Evolutionary conservation across 371 early-diverging fungal genomes (phyloP), one percentile per base, ranked within the genome.

Genomic region (Coelomomyces lativittatus): DNA sequence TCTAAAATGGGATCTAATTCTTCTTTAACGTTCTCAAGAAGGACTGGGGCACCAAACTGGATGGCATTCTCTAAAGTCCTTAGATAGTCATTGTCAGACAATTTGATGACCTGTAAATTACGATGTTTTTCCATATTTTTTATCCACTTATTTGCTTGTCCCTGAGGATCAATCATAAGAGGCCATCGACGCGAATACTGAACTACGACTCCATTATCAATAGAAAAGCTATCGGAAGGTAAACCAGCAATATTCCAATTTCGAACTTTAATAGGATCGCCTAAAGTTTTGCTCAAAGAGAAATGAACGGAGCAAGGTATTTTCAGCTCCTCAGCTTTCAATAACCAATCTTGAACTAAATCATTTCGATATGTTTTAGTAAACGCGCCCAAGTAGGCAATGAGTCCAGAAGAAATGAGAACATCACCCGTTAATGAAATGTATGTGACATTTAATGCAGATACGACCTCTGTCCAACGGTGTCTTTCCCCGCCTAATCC

Each of bases 111-210:
- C 26, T 70, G 67, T 32, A 75, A 53, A 11, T 53, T 51, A 41
- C 60, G 60, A 27, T 64, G 64, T 37, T 66, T 69, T 49, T 72
- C 73, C 68, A 71, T 64, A 47, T 69, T 72, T 11, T 68, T 53
- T 47, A 76, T 70, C 73, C 74, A 76, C 45, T 70, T 71, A 56
- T 75, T 75, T n/a, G 70, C 70, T 48, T 76, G 71, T 9, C 71
- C 72, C 54, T 73, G 77, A 6, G 74, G 74, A 49, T 76, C 77
- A 47, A 76, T 71, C 19, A 76, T 48, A 12, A 76, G 53, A 12
- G 76, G 73, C 72, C 73, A 75, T 23, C 76, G 50, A 23, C 71
- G 41, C 5, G 73, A 63, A 48, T 72, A 50, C 38, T 66, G 63
- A 6, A 70, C 70, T 49, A 75, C 69, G 27, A 75, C 58, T 19